Percentiles rank a stretch among this genome's conserved stretches.
Conservation (phyloP, 2,329 filamentous ascomycete genomes). For the Aureobasidium zeae region DNA sequence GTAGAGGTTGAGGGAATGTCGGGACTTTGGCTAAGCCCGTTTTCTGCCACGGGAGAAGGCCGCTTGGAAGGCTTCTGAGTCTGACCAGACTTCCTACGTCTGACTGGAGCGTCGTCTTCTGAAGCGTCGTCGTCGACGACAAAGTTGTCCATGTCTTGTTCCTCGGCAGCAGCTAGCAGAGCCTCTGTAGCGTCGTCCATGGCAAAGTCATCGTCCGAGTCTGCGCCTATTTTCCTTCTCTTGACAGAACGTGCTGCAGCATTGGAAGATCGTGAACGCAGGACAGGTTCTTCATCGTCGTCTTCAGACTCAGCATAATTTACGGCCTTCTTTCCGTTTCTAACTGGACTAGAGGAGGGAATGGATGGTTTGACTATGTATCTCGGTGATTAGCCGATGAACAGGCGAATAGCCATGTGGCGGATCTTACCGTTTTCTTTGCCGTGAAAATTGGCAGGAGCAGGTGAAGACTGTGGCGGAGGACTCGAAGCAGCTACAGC, state of each 20-base stretch:
- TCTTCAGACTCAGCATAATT: constrained; percentile 83
- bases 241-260: constrained; percentile 42
- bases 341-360: constrained; percentile 62
- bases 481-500: constrained; percentile 75
- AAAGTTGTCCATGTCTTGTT: constrained; percentile 75
- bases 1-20: constrained; percentile 55
- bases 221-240: constrained; percentile 51
- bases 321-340: constrained; percentile 63
- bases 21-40: constrained; percentile 30
- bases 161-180: constrained; percentile 49
- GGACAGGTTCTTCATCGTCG: constrained; percentile 63
- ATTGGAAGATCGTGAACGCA: constrained; percentile 45
- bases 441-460: constrained; percentile 44
- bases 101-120: constrained; percentile 60
- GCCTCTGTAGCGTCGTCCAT: constrained; percentile 48
- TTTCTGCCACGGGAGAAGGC: constrained; percentile 33
- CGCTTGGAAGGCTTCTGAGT: constrained; percentile 41
- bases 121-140: constrained; percentile 72
- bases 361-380: background rate
- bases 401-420: constrained; percentile 28
- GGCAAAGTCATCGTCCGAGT: constrained; percentile 60
- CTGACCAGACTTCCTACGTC: constrained; percentile 52
- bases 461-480: constrained; percentile 36
- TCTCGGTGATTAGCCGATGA: constrained; percentile 20
- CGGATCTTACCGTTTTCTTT: constrained; percentile 42